Percentiles rank a stretch among this genome's conserved stretches.
These are phyloP conservation scores for Cutaneotrichosporon cutaneum DNA, from an alignment of 1,284 basidiomycete species.

Conservation along the genomic window DNA sequence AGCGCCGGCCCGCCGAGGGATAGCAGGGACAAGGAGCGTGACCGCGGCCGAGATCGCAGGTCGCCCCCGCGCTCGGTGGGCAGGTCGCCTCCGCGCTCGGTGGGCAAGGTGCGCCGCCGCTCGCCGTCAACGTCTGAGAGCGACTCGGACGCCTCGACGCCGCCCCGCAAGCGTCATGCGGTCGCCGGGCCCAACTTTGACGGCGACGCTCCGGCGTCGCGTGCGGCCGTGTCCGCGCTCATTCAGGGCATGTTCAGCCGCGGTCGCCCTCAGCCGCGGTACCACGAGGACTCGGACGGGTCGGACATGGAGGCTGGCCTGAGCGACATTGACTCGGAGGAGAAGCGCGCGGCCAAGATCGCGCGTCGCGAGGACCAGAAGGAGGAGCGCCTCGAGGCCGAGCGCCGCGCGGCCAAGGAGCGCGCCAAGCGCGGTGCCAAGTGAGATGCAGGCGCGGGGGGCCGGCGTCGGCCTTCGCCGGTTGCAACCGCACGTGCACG, in stretches of 20 bases:
- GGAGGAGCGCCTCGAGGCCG: constrained; percentile 43
- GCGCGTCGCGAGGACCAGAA: constrained; percentile 44
- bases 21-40: not conserved
- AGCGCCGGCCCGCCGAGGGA: not conserved
- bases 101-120: constrained; percentile 9
- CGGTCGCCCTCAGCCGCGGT: constrained; percentile 20
- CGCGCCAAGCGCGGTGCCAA: constrained; percentile 1
- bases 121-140: constrained; percentile 14
- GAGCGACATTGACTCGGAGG: constrained; percentile 45
- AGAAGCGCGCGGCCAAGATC: constrained; percentile 38
- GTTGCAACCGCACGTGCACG: not conserved
- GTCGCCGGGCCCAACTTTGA: constrained; percentile 1
- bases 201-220: constrained; percentile 15
- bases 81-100: constrained; percentile 3
- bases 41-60: constrained; percentile 11
- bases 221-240: constrained; percentile 19
- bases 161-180: constrained; percentile 18
- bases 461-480: not conserved
- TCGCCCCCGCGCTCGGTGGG: not conserved
- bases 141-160: constrained; percentile 14
- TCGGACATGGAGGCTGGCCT: constrained; percentile 51
- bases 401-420: constrained; percentile 35
- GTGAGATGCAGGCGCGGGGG: not conserved
- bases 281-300: constrained; percentile 28
- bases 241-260: constrained; percentile 26